A percentile compares a stretch with the other conserved stretches of the same genome.
Evolutionary conservation across 768 basidiomycete species (phyloP).

Genomic region (Exidia glandulosa): DNA sequence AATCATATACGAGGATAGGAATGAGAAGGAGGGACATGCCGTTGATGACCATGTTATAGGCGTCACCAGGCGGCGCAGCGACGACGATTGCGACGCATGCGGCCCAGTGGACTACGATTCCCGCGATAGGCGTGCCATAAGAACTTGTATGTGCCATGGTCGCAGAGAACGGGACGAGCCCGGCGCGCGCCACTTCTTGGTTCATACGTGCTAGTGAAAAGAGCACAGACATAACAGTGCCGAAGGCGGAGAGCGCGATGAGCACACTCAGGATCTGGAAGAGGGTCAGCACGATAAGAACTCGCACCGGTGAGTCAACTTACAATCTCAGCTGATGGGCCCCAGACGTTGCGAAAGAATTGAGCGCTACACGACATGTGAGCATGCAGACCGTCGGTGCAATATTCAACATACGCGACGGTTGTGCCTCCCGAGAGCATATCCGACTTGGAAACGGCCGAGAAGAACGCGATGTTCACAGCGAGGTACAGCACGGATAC

Average conservation of each 20-base stretch:
- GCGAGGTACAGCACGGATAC: slow-evolving; percentile 52
- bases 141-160: slow-evolving; percentile 66
- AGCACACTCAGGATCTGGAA: slow-evolving; percentile 45
- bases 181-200: slow-evolving; percentile 65
- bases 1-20: not conserved
- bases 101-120: slow-evolving; percentile 50
- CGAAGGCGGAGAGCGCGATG: slow-evolving; percentile 54
- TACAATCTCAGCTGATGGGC: slow-evolving; percentile 48
- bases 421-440: slow-evolving; percentile 54
- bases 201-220: slow-evolving; percentile 65
- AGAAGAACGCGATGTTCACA: slow-evolving; percentile 65
- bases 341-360: slow-evolving; percentile 67
- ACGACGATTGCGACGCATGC: slow-evolving; percentile 45
- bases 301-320: slow-evolving; percentile 1
- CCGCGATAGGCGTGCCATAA: slow-evolving; percentile 54
- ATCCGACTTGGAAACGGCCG: slow-evolving; percentile 58
- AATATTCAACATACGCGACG: slow-evolving; percentile 43
- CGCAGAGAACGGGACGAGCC: slow-evolving; percentile 50
- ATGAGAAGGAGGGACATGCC: slow-evolving; percentile 25
- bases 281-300: not conserved
- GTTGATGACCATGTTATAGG: slow-evolving; percentile 60
- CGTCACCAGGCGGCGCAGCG: slow-evolving; percentile 58
- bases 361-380: slow-evolving; percentile 34
- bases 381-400: not conserved
- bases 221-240: slow-evolving; percentile 50